Evolutionary conservation across 116 monocot species (phyloP).

Genomic region (Dioscorea cayenensis): DNA sequence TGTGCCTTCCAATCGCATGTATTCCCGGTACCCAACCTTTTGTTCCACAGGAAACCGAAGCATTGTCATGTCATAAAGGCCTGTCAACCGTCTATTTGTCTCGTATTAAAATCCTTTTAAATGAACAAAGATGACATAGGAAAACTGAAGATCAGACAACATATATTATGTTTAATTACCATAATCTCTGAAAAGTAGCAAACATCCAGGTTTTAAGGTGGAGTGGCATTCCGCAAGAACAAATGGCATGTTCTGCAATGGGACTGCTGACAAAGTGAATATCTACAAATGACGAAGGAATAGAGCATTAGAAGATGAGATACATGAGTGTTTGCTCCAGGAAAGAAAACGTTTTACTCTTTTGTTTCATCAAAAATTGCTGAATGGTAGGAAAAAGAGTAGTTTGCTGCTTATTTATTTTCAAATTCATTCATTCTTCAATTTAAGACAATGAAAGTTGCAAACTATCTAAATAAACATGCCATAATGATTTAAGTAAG

Average conservation of each 20-base stretch:
- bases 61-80: conserved; percentile 99
- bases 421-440: too few species aligned
- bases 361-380: background rate
- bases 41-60: conserved; percentile 77
- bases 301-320: background rate
- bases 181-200: conserved; percentile 93
- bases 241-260: conserved; percentile 54
- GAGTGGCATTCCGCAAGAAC: conserved; percentile 57
- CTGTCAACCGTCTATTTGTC: conserved; percentile 23
- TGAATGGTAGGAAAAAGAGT: background rate
- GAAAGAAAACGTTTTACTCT: background rate
- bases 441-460: background rate
- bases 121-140: background rate
- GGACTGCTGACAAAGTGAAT: conserved; percentile 85
- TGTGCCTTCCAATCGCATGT: conserved; percentile 85
- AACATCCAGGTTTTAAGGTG: conserved; percentile 69
- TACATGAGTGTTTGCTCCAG: background rate
- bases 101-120: background rate
- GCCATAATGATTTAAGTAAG: too few species aligned
- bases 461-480: background rate
- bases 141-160: background rate
- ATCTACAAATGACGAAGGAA: conserved; percentile 27
- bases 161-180: conserved; percentile 26
- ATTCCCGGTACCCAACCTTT: conserved; percentile 69
- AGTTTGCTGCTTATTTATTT: background rate